These are phyloP conservation scores for Phytophthora pistaciae DNA, from an alignment of 352 stramenopile genomes.

Conservation along the genomic window DNA sequence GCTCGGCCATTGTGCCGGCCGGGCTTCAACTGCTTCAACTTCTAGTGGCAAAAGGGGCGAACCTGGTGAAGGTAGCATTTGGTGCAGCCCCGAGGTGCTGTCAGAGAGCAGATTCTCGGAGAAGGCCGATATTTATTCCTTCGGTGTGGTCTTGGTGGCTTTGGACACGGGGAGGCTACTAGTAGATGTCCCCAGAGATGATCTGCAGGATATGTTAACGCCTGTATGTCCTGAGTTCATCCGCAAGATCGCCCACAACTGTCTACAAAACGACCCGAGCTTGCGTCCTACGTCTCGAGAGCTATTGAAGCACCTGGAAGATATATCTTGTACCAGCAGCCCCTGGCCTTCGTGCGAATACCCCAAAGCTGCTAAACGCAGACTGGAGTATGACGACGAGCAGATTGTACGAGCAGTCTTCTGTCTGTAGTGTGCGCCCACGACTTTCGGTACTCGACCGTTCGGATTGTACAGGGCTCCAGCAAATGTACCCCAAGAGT, in stretches of 20 bases:
- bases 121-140: conserved; percentile 67
- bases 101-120: conserved; percentile 39
- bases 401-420: conserved; percentile 18
- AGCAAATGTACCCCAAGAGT: background rate
- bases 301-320: conserved; percentile 29
- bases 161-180: conserved; percentile 63
- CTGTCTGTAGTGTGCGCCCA: conserved; percentile 10
- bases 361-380: conserved; percentile 9
- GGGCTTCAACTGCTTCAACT: conserved; percentile 17
- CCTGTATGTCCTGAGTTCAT: conserved; percentile 50
- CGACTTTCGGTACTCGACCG: background rate
- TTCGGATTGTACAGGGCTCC: background rate
- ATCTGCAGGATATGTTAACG: conserved; percentile 44
- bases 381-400: conserved; percentile 16
- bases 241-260: conserved; percentile 41
- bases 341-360: conserved; percentile 27
- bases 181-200: conserved; percentile 35
- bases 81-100: conserved; percentile 65
- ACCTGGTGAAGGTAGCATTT: conserved; percentile 44
- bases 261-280: conserved; percentile 46
- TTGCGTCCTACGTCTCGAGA: conserved; percentile 43
- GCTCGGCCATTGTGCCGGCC: conserved; percentile 46
- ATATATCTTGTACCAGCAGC: conserved; percentile 22
- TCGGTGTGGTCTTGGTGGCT: conserved; percentile 61
- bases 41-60: conserved; percentile 32